Percentiles rank a stretch among this genome's conserved stretches.
Conservation (phyloP, 192 early-diverging fungal genomes). For the Backusella liffmaniae region DNA sequence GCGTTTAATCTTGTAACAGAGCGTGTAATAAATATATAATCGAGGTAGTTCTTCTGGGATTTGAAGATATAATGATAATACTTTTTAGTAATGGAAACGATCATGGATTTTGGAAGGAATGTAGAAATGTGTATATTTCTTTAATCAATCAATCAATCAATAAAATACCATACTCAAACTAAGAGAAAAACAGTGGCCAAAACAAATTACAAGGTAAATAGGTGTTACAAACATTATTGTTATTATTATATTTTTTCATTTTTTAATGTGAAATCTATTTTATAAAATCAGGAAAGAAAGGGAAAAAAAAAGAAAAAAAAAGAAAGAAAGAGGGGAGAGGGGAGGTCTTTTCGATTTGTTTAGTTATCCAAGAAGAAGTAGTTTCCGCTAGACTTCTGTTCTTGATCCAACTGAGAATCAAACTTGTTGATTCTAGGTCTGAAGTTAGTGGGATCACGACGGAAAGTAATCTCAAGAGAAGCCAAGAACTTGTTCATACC, state of each 20-base stretch:
- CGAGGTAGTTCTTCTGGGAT: no score
- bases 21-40: no score
- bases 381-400: conserved; percentile 81
- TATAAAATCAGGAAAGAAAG: not conserved
- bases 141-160: no score
- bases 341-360: not conserved
- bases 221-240: not conserved
- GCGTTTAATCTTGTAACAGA: no score
- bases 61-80: no score
- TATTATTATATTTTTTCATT: not conserved
- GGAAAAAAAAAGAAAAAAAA: not conserved
- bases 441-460: conserved; percentile 96
- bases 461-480: conserved; percentile 93
- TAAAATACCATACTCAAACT: no score
- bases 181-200: not conserved
- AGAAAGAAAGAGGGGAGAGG: not conserved
- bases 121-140: no score
- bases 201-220: not conserved
- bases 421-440: conserved; percentile 97
- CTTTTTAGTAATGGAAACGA: no score
- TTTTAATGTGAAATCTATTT: not conserved
- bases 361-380: conserved; percentile 52
- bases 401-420: conserved; percentile 92
- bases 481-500: conserved; percentile 98
- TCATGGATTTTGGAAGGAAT: no score